Conservation (phyloP, 1,284 basidiomycete species). For the Pseudozyma flocculosa region DNA sequence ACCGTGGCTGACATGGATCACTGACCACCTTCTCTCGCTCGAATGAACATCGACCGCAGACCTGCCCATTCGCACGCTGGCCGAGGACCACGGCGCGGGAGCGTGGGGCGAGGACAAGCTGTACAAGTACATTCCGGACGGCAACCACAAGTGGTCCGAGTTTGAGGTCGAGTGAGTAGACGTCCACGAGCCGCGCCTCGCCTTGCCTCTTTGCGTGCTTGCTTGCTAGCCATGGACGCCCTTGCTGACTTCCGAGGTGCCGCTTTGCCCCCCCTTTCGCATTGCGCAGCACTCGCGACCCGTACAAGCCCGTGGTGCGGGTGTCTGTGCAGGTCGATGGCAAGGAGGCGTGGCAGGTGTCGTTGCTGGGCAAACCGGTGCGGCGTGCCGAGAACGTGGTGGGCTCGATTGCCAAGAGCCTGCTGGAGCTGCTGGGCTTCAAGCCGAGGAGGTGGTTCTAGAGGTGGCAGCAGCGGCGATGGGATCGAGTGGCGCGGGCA, state of each 20-base stretch:
- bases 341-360: constrained; percentile 64
- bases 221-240: too few species aligned
- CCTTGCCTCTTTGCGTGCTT: too few species aligned
- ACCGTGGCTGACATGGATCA: too few species aligned
- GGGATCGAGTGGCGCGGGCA: too few species aligned
- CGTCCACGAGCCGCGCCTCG: too few species aligned
- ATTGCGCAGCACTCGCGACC: constrained; percentile 62
- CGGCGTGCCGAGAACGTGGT: constrained; percentile 42
- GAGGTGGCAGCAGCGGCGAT: neutral
- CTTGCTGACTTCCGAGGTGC: too few species aligned
- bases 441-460: constrained; percentile 34
- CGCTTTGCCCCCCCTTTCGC: too few species aligned
- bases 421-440: constrained; percentile 55
- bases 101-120: constrained; percentile 67
- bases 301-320: constrained; percentile 63
- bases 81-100: constrained; percentile 59
- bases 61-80: constrained; percentile 54
- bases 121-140: constrained; percentile 63
- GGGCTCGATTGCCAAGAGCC: constrained; percentile 51
- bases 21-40: too few species aligned
- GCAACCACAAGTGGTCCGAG: constrained; percentile 63
- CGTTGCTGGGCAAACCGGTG: constrained; percentile 53
- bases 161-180: constrained; percentile 67
- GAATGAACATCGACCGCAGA: constrained; percentile 25
- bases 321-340: constrained; percentile 67